A percentile compares a stretch with the other conserved stretches of the same genome.
Evolutionary conservation across 495 filamentous ascomycete species (phyloP).

Genomic region (Aspergillus biplanus): DNA sequence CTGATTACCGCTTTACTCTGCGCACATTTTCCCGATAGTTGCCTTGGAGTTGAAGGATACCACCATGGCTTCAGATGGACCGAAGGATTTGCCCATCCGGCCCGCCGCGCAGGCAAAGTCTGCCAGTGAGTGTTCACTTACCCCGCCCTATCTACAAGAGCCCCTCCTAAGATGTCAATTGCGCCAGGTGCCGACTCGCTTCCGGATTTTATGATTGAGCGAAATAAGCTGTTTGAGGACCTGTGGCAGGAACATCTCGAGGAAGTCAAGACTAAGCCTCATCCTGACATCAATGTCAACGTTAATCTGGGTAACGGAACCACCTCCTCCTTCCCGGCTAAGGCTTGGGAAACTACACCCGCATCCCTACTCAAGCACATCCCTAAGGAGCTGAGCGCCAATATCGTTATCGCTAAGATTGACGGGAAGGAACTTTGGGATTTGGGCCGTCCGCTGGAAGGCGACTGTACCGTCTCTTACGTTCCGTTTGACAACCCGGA

Average conservation of each 20-base stretch:
- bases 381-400: slow-evolving; percentile 54
- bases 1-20: slow-evolving; percentile 11
- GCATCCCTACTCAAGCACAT: slow-evolving; percentile 56
- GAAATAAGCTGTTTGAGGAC: slow-evolving; percentile 84
- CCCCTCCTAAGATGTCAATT: slow-evolving; percentile 35
- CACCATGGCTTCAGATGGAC: slow-evolving; percentile 45
- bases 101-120: slow-evolving; percentile 40
- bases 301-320: slow-evolving; percentile 53
- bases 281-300: slow-evolving; percentile 54
- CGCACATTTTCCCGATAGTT: slow-evolving; percentile 25
- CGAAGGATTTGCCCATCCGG: slow-evolving; percentile 46
- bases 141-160: slow-evolving; percentile 27
- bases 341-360: slow-evolving; percentile 58
- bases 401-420: slow-evolving; percentile 76
- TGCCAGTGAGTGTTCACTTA: slow-evolving; percentile 23
- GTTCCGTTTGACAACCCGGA: slow-evolving; percentile 84
- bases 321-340: slow-evolving; percentile 46
- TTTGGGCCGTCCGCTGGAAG: slow-evolving; percentile 83
- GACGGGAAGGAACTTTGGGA: slow-evolving; percentile 87
- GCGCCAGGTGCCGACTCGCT: slow-evolving; percentile 49
- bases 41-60: slow-evolving; percentile 22
- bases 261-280: slow-evolving; percentile 57
- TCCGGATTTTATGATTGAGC: slow-evolving; percentile 79
- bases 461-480: slow-evolving; percentile 71
- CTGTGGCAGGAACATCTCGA: slow-evolving; percentile 82